Evolutionary conservation across 768 basidiomycete species (phyloP).

Genomic region (Peribolospora kevripleyi): DNA sequence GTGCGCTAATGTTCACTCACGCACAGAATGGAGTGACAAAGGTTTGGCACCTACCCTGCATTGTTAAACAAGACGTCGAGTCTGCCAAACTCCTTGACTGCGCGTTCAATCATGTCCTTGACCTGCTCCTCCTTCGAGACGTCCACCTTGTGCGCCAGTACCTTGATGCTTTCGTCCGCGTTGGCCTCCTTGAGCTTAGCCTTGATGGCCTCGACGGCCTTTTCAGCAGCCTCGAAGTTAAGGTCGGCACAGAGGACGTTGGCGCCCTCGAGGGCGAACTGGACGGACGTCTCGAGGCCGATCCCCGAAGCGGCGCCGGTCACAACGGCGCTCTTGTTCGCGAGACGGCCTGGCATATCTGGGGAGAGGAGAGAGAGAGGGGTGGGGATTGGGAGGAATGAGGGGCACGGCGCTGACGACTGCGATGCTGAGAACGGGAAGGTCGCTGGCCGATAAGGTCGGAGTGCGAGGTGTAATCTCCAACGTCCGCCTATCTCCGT

Average conservation of each 20-base stretch:
- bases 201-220: conserved; percentile 36
- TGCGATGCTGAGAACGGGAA: too few relatives aligned
- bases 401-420: too few relatives aligned
- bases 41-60: neutral
- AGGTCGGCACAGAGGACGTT: conserved; percentile 71
- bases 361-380: too few relatives aligned
- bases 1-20: conserved; percentile 5
- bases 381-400: too few relatives aligned
- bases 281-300: conserved; percentile 78
- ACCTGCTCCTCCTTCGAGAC: conserved; percentile 73
- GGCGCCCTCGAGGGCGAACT: conserved; percentile 90
- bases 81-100: conserved; percentile 68
- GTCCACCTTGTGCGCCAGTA: conserved; percentile 42
- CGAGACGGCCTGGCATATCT: conserved; percentile 3
- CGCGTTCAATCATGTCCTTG: conserved; percentile 51
- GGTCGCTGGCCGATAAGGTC: too few relatives aligned
- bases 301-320: conserved; percentile 90
- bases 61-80: conserved; percentile 51
- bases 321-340: conserved; percentile 41
- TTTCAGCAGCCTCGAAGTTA: conserved; percentile 48
- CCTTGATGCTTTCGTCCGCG: conserved; percentile 19
- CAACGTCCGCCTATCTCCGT: too few relatives aligned
- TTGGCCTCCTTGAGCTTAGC: conserved; percentile 35
- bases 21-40: neutral
- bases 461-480: too few relatives aligned